Percentiles rank a stretch among this genome's conserved stretches.
phyloP scores from a whole-genome alignment of 2,329 filamentous ascomycete genomes.

The Berkeleyomyces basicola region DNA sequence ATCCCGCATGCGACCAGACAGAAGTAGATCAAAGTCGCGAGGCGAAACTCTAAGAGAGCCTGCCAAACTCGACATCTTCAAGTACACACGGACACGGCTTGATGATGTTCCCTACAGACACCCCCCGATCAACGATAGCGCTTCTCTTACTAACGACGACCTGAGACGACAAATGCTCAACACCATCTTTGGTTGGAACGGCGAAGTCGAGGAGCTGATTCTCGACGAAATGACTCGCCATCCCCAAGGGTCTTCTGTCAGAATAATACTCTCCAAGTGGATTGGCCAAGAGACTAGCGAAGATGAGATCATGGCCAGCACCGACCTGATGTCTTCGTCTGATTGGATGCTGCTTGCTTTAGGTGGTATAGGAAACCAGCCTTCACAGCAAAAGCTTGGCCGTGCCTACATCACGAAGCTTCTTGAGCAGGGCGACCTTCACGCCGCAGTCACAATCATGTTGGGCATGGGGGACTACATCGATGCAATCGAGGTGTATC shows the following conservation, averaged over 20 bases:
- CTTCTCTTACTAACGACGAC: conserved; percentile 56
- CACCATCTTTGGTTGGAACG: conserved; percentile 89
- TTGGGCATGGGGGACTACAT: conserved; percentile 83
- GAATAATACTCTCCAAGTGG: conserved; percentile 82
- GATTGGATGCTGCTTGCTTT: conserved; percentile 96
- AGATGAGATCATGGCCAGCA: conserved; percentile 63
- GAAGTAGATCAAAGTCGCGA: background rate
- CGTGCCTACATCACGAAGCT: conserved; percentile 82
- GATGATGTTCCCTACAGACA: conserved; percentile 70
- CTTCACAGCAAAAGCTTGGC: conserved; percentile 76
- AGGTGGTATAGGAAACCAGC: conserved; percentile 61
- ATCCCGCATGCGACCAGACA: conserved; percentile 17
- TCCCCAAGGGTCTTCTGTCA: conserved; percentile 52
- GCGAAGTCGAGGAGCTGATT: conserved; percentile 64
- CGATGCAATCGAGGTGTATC: conserved; percentile 90
- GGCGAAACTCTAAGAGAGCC: background rate
- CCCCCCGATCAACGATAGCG: conserved; percentile 39
- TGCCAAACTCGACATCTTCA: conserved; percentile 59
- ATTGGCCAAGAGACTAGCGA: conserved; percentile 61
- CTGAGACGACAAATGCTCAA: conserved; percentile 80
- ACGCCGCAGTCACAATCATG: conserved; percentile 83
- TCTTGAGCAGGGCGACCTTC: conserved; percentile 75
- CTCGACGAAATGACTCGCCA: conserved; percentile 71
- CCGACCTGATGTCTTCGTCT: conserved; percentile 75
- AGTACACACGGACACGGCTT: conserved; percentile 64